These are phyloP conservation scores for Xylaria scruposa DNA, from an alignment of 495 filamentous ascomycete species.

Conservation along the genomic window DNA sequence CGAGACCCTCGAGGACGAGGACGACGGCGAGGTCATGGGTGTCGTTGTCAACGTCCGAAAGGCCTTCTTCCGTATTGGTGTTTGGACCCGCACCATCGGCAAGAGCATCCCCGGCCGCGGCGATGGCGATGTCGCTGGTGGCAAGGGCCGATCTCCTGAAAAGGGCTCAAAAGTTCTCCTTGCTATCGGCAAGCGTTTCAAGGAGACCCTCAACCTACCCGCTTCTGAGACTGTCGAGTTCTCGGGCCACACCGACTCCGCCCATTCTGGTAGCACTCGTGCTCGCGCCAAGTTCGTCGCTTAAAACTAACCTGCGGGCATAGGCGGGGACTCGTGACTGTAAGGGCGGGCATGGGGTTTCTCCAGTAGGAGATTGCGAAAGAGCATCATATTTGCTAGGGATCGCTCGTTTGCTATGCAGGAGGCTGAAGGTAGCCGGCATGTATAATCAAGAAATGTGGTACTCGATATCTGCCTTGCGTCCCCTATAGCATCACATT, in stretches of 20 bases:
- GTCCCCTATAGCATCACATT: slow-evolving; percentile 11
- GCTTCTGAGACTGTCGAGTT: slow-evolving; percentile 84
- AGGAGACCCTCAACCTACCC: slow-evolving; percentile 81
- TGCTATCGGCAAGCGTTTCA: slow-evolving; percentile 86
- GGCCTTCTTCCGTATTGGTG: slow-evolving; percentile 93
- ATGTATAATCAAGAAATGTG: slow-evolving; percentile 6
- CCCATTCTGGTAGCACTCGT: slow-evolving; percentile 88
- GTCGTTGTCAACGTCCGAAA: slow-evolving; percentile 99
- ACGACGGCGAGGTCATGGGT: slow-evolving; percentile 97
- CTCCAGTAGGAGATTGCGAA: neutral
- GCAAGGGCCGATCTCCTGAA: slow-evolving; percentile 72
- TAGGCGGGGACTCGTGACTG: neutral
- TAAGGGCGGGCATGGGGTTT: neutral
- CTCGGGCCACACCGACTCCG: slow-evolving; percentile 93
- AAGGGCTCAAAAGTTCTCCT: slow-evolving; percentile 84
- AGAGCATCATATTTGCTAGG: neutral
- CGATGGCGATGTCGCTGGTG: slow-evolving; percentile 68
- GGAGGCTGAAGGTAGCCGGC: neutral
- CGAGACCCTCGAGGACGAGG: slow-evolving; percentile 93
- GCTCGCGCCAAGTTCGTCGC: slow-evolving; percentile 93
- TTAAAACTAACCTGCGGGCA: slow-evolving; percentile 49
- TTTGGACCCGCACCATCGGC: slow-evolving; percentile 90
- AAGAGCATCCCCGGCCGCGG: slow-evolving; percentile 79
- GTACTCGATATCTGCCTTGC: slow-evolving; percentile 8
- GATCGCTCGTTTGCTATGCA: slow-evolving; percentile 4